Conservation (phyloP, 140 eudicot genomes). For the Oenanthe javanica region DNA sequence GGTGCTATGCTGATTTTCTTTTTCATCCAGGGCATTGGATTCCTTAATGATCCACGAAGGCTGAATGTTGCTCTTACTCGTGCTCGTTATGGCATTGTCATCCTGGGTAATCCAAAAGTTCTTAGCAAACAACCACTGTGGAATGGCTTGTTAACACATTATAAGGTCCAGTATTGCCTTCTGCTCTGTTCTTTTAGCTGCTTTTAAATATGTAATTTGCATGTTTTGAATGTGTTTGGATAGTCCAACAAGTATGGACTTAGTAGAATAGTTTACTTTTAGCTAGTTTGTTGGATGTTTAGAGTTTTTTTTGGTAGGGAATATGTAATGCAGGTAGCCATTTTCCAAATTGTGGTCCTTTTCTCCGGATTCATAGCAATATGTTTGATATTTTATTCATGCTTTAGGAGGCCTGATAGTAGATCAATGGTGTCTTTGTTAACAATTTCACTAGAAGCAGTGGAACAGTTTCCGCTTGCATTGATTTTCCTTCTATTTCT, state of each 20-base stretch:
- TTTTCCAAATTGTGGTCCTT: neutral
- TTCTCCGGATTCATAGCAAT: neutral
- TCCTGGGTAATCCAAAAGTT: slow-evolving; percentile 96
- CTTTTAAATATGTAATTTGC: neutral
- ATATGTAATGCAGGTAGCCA: neutral
- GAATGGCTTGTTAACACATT: slow-evolving; percentile 87
- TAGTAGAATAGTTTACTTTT: neutral
- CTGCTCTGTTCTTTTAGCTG: neutral
- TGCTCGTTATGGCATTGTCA: slow-evolving; percentile 90
- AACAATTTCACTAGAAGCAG: neutral
- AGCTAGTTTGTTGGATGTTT: neutral
- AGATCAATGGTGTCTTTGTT: neutral
- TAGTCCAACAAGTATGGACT: neutral
- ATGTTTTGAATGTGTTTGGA: neutral
- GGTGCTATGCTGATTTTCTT: slow-evolving; percentile 8
- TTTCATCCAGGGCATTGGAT: slow-evolving; percentile 72
- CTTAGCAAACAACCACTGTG: slow-evolving; percentile 85
- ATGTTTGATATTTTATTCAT: neutral
- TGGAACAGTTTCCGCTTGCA: neutral
- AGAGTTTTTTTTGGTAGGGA: neutral
- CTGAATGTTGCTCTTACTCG: slow-evolving; percentile 93
- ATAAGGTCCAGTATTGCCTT: slow-evolving; percentile 51
- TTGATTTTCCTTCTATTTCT: neutral
- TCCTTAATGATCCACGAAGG: slow-evolving; percentile 92
- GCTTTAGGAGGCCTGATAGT: neutral